Evolutionary conservation across 2,329 filamentous ascomycete species (phyloP).

Genomic region (Pyricularia pennisetigena): DNA sequence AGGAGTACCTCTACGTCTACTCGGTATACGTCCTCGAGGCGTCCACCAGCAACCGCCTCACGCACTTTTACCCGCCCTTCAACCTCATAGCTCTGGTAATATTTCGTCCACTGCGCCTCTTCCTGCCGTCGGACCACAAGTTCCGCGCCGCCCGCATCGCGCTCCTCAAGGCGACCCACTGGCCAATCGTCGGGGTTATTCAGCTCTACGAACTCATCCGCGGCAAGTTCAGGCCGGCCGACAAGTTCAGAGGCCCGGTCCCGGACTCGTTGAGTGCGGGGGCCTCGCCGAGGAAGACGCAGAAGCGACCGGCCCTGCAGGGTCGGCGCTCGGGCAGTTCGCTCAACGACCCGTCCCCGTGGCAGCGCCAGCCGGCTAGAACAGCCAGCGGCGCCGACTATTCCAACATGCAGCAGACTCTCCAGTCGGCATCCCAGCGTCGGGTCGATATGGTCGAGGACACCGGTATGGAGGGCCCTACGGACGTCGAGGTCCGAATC

Average conservation of each 20-base stretch:
- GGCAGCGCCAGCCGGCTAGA: neutral
- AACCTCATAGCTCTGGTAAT: conserved; percentile 66
- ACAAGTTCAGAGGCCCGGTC: neutral
- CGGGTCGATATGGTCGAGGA: conserved; percentile 9
- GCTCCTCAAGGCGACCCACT: conserved; percentile 52
- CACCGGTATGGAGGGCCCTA: conserved; percentile 11
- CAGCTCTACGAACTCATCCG: conserved; percentile 52
- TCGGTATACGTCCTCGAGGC: conserved; percentile 55
- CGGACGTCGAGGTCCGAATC: conserved; percentile 30
- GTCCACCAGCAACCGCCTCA: conserved; percentile 58
- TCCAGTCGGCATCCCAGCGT: conserved; percentile 1
- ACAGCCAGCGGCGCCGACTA: neutral
- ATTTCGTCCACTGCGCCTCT: conserved; percentile 62
- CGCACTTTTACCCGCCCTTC: conserved; percentile 61
- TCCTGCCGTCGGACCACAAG: conserved; percentile 51
- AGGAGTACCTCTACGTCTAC: conserved; percentile 74
- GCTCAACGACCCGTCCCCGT: conserved; percentile 1
- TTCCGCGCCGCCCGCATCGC: conserved; percentile 53
- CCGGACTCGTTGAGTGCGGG: conserved; percentile 9
- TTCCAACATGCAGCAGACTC: neutral
- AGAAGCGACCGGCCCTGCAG: conserved; percentile 31
- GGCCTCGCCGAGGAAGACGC: conserved; percentile 33
- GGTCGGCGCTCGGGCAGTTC: neutral
- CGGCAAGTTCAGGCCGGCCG: conserved; percentile 18
- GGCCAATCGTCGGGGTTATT: conserved; percentile 61